phyloP scores from a whole-genome alignment of 805 yeast species.

The Lipomyces mesembrius region DNA sequence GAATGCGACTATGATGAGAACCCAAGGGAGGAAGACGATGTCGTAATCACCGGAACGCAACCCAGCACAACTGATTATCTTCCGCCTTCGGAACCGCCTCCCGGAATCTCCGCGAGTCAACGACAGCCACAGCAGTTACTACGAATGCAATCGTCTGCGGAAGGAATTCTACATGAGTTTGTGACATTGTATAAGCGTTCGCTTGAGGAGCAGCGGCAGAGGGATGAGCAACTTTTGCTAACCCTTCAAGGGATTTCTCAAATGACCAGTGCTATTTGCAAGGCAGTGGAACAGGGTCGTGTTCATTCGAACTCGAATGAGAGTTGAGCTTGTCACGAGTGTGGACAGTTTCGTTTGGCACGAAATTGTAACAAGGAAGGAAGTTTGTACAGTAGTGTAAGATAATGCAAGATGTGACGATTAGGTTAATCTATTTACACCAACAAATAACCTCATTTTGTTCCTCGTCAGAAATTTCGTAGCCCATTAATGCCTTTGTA shows the following conservation, averaged over 20 bases:
- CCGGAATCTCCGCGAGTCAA: background rate
- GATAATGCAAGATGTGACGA: background rate
- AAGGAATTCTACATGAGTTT: conserved; percentile 17
- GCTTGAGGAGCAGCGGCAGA: conserved; percentile 21
- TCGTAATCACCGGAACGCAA: no score
- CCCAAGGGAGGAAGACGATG: background rate
- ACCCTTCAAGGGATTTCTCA: conserved; percentile 16
- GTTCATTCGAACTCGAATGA: background rate
- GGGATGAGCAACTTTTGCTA: conserved; percentile 22
- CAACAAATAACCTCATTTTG: background rate
- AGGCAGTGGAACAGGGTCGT: conserved; percentile 1
- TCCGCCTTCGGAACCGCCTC: conserved; percentile 7
- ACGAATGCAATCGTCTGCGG: background rate
- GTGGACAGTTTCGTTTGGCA: background rate
- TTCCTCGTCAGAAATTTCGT: background rate
- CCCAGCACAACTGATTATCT: background rate
- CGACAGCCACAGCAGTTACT: background rate
- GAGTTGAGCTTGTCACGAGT: background rate
- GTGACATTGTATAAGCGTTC: conserved; percentile 20
- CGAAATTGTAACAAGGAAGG: background rate
- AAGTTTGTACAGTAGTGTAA: background rate
- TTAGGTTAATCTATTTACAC: background rate
- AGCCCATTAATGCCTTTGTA: background rate
- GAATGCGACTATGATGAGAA: background rate
- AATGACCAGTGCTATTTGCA: conserved; percentile 20